Conservation (phyloP, 75 land plant genomes). For the Pinus taeda region DNA sequence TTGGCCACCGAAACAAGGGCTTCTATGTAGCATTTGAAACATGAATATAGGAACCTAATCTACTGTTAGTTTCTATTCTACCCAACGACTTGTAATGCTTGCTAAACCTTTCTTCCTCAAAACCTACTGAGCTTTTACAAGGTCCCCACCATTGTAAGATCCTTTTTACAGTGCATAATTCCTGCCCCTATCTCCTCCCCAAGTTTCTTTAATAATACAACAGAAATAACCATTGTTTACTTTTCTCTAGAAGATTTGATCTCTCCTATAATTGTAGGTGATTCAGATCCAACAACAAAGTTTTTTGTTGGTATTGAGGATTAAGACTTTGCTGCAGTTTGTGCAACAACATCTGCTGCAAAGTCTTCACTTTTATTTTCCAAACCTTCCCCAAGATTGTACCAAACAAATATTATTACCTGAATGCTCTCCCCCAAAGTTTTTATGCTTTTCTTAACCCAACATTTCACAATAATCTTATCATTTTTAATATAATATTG, state of each 20-base stretch:
- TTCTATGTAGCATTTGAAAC: not conserved
- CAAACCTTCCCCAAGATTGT: constrained; percentile 93
- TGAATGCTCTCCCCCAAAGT: constrained; percentile 88
- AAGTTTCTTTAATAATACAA: constrained; percentile 82
- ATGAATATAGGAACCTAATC: constrained; percentile 83
- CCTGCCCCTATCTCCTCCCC: constrained; percentile 97
- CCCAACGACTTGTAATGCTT: constrained; percentile 81
- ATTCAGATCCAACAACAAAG: constrained; percentile 8
- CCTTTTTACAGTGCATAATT: constrained; percentile 99
- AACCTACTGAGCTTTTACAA: constrained; percentile 81
- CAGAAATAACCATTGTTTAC: constrained; percentile 62
- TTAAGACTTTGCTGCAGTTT: constrained; percentile 57
- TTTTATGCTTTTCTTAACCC: constrained; percentile 72
- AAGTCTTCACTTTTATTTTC: constrained; percentile 87
- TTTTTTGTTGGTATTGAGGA: constrained; percentile 17
- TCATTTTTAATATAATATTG: constrained; percentile 88
- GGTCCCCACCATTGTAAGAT: constrained; percentile 77
- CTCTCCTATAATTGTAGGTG: constrained; percentile 6
- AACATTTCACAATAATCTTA: constrained; percentile 67
- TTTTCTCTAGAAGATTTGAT: constrained; percentile 38
- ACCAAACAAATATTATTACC: constrained; percentile 84
- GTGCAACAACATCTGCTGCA: constrained; percentile 97
- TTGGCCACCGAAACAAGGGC: too few relatives aligned
- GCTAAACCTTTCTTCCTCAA: constrained; percentile 91
- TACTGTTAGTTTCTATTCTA: constrained; percentile 80